phyloP scores from a whole-genome alignment of 129 eudicot species.

The Pulicaria dysenterica region DNA sequence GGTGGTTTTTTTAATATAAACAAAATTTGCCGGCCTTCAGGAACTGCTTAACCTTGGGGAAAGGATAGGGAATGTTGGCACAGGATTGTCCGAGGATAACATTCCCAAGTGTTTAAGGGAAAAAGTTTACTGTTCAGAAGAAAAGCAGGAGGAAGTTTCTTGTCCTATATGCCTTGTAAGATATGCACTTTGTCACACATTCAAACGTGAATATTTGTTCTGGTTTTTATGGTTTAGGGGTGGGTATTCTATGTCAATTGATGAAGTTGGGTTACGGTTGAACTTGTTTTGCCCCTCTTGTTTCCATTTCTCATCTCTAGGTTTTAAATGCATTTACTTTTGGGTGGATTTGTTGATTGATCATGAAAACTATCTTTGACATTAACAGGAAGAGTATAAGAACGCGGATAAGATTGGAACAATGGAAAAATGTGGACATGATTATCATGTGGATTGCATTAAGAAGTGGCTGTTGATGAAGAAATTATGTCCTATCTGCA shows the following conservation, averaged over 20 bases:
- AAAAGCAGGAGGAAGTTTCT: slow-evolving; percentile 33
- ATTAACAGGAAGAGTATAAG: slow-evolving; percentile 56
- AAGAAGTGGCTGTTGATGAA: slow-evolving; percentile 57
- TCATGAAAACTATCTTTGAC: background rate
- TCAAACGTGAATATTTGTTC: background rate
- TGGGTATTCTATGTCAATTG: background rate
- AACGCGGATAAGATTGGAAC: slow-evolving; percentile 44
- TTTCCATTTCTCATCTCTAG: background rate
- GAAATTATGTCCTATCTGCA: slow-evolving; percentile 67
- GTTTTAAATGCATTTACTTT: too few species aligned
- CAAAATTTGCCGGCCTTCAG: slow-evolving; percentile 29
- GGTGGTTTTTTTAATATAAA: background rate
- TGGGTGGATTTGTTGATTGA: slow-evolving; percentile 7
- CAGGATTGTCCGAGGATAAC: slow-evolving; percentile 55
- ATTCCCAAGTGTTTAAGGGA: slow-evolving; percentile 44
- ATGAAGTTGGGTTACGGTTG: background rate
- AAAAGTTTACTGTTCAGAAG: slow-evolving; percentile 19
- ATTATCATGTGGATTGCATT: slow-evolving; percentile 54
- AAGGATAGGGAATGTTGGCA: slow-evolving; percentile 55
- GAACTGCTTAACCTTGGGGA: slow-evolving; percentile 60
- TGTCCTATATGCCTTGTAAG: slow-evolving; percentile 68
- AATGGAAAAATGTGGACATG: slow-evolving; percentile 57
- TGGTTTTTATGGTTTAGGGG: background rate
- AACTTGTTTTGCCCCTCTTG: background rate
- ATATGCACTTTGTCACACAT: background rate